A percentile compares a stretch with the other conserved stretches of the same genome.
These are phyloP conservation scores for Colletotrichum orbiculare DNA, from an alignment of 2,329 filamentous ascomycete species.

Conservation along the genomic window DNA sequence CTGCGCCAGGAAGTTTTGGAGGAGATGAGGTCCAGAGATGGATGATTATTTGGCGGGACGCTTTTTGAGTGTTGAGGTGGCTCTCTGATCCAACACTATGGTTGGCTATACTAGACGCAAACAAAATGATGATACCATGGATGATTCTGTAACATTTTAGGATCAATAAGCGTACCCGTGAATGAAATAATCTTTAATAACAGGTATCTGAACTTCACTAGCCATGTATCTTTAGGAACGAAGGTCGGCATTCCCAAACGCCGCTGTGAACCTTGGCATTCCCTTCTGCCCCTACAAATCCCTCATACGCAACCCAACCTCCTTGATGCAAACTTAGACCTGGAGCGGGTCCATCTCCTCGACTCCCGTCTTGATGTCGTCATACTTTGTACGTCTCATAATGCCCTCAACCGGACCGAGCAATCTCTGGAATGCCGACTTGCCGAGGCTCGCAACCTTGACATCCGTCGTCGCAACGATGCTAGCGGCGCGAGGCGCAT, in stretches of 20 bases:
- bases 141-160: background rate
- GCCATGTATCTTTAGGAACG: slow-evolving; percentile 48
- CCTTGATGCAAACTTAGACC: slow-evolving; percentile 37
- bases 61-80: background rate
- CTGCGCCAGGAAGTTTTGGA: slow-evolving; percentile 75
- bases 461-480: slow-evolving; percentile 86
- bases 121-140: slow-evolving; percentile 25
- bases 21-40: slow-evolving; percentile 55
- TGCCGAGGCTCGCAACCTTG: slow-evolving; percentile 92
- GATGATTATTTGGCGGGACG: slow-evolving; percentile 2
- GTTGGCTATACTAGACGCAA: slow-evolving; percentile 5
- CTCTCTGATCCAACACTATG: background rate
- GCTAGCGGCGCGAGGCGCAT: slow-evolving; percentile 91
- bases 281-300: slow-evolving; percentile 27
- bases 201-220: slow-evolving; percentile 50
- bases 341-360: slow-evolving; percentile 76
- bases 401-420: slow-evolving; percentile 94
- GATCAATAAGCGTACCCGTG: background rate
- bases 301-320: slow-evolving; percentile 15
- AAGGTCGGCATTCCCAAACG: slow-evolving; percentile 46
- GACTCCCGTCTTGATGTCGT: slow-evolving; percentile 69
- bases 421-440: slow-evolving; percentile 93
- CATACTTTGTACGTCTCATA: slow-evolving; percentile 82
- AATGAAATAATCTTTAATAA: slow-evolving; percentile 34
- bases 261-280: slow-evolving; percentile 32